These are phyloP conservation scores for Lentinula boryana DNA, from an alignment of 768 basidiomycete species.

Conservation along the genomic window DNA sequence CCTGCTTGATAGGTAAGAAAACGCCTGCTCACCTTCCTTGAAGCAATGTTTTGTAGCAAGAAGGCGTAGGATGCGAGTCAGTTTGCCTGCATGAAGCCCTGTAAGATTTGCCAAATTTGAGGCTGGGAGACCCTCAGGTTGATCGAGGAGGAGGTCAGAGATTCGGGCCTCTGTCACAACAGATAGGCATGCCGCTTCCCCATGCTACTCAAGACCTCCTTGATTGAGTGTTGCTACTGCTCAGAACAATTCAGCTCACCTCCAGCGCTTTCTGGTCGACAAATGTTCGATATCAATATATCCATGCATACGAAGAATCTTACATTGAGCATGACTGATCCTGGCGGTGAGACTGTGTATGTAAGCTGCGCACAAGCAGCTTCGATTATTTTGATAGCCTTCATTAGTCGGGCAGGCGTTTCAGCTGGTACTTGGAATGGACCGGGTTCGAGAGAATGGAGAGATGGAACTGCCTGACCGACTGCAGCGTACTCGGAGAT, in stretches of 20 bases:
- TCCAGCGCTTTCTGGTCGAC: slow-evolving; percentile 11
- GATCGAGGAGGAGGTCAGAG: slow-evolving; percentile 29
- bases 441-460: slow-evolving; percentile 26
- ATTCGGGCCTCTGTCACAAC: slow-evolving; percentile 28
- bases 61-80: slow-evolving; percentile 30
- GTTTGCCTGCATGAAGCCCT: slow-evolving; percentile 28
- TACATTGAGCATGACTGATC: slow-evolving; percentile 24
- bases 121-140: slow-evolving; percentile 29
- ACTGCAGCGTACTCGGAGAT: slow-evolving; percentile 24
- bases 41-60: slow-evolving; percentile 36
- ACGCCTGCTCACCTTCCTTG: slow-evolving; percentile 23
- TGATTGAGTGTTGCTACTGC: too few species aligned
- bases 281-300: background rate
- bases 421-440: slow-evolving; percentile 25
- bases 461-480: slow-evolving; percentile 21
- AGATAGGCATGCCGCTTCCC: slow-evolving; percentile 25
- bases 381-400: slow-evolving; percentile 26
- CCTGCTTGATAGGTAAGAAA: background rate
- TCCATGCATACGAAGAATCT: slow-evolving; percentile 2
- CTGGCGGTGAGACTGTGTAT: slow-evolving; percentile 22
- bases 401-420: slow-evolving; percentile 16
- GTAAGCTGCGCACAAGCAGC: slow-evolving; percentile 29
- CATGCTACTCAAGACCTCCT: slow-evolving; percentile 13
- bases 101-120: slow-evolving; percentile 22
- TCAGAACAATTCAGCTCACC: background rate